These are phyloP conservation scores for Trebouxia gelatinosa DNA, from an alignment of 163 green algal genomes.

Conservation along the genomic window DNA sequence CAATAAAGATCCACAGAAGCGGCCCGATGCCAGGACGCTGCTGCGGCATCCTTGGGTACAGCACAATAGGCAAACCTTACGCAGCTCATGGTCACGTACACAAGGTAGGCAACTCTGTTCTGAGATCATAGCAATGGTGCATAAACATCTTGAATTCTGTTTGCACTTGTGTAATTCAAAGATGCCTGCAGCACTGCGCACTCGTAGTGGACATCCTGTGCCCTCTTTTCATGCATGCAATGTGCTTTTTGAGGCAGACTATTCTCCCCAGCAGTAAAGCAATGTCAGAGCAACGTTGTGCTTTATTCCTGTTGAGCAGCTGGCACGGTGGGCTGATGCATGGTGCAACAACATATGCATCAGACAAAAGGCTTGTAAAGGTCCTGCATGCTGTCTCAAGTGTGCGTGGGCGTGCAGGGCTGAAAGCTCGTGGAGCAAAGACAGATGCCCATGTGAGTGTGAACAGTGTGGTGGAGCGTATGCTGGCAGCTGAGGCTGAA, in stretches of 20 bases:
- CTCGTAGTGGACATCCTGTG: background rate
- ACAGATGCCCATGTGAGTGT: conserved; percentile 63
- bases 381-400: background rate
- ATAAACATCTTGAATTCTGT: background rate
- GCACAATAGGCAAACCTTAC: conserved; percentile 69
- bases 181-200: background rate
- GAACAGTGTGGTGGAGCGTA: conserved; percentile 67
- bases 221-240: background rate
- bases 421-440: conserved; percentile 27
- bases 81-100: conserved; percentile 63
- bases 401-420: background rate
- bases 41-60: conserved; percentile 81
- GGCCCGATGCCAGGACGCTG: conserved; percentile 65
- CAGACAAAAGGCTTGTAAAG: no score
- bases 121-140: background rate
- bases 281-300: no score
- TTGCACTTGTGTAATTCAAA: background rate
- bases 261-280: background rate
- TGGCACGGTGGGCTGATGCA: no score
- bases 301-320: no score
- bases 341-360: no score
- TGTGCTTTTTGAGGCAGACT: background rate
- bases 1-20: conserved; percentile 76
- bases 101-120: conserved; percentile 29
- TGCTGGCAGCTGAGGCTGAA: conserved; percentile 47